Base-by-base conservation (phyloP, 2,329 filamentous ascomycete species). In the Epichloe gansuensis region DNA sequence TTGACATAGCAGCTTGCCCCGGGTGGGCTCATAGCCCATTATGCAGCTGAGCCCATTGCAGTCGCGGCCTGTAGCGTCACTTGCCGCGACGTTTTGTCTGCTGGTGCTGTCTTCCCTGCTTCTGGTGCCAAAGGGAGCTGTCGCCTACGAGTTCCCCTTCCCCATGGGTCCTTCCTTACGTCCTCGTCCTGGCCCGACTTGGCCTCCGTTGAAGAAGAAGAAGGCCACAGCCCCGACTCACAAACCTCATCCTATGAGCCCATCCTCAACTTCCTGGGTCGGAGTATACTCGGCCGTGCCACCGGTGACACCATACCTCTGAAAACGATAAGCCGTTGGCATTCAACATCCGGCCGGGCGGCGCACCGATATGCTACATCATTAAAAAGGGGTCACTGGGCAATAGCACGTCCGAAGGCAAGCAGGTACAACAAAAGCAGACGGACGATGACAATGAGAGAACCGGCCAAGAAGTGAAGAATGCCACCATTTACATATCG, bases 401-500 rank as follows among this genome's bases (percentile, higher is more conserved):
- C 34, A 63, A 50, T 52, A 63, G 57, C 49, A 51, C 46, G 5
- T 47, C 52, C 6, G 55, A 42, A n/a, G 56, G 49, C 13, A 52
- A 41, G 9, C 51, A 41, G 23, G 28, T 42, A 7, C 25, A 21
- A 49, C 55, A 12, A 52, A 9, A 34, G 17, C n/a, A 43, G 3
- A 39, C 28, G 3, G 50, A 51, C 9, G 41, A 38, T 12, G 43
- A 46, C 5, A 38, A 41, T 3, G 37, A 35, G 8, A 28, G 35
- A 17, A n/a, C 2, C 7, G 17, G 3, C 13, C 12, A n/a, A 17
- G 43, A 5, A 7, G 28, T 43, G n/a, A 50, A 42, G 38, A 25
- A 53, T 9, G 61, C 68, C 43, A 79, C 70, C 2, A 73, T 97
- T 3, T 96, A 86, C 66, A 76, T 98, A 51, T 90, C 90, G 2